phyloP scores from a whole-genome alignment of 371 early-diverging fungal species.

The Apophysomyces ossiformis region DNA sequence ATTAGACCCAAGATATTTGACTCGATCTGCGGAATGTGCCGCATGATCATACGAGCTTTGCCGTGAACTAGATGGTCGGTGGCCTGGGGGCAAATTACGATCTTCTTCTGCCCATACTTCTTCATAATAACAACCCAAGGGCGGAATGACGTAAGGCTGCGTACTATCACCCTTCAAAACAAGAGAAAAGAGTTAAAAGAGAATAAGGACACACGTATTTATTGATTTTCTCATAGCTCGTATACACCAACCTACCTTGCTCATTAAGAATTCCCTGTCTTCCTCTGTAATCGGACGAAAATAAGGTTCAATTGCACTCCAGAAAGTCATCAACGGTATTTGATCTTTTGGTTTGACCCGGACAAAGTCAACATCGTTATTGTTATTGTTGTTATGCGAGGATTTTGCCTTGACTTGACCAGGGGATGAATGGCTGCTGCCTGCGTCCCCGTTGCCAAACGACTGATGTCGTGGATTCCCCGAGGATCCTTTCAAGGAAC shows the following conservation, averaged over 20 bases:
- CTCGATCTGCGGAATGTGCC: neutral
- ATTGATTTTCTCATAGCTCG: neutral
- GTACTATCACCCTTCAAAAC: slow-evolving; percentile 60
- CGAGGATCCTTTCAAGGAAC: neutral
- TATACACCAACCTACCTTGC: slow-evolving; percentile 32
- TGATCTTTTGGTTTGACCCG: slow-evolving; percentile 65
- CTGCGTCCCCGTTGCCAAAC: neutral
- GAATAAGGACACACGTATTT: neutral
- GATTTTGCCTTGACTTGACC: slow-evolving; percentile 3
- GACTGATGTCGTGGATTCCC: neutral
- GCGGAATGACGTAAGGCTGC: slow-evolving; percentile 75
- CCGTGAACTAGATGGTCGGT: neutral
- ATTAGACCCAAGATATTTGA: slow-evolving; percentile 8
- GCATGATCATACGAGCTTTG: slow-evolving; percentile 1
- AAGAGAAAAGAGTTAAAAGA: neutral
- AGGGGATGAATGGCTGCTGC: neutral
- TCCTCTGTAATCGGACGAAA: slow-evolving; percentile 80
- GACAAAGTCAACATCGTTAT: slow-evolving; percentile 43
- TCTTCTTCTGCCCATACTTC: slow-evolving; percentile 90
- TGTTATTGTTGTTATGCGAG: neutral
- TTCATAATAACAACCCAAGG: slow-evolving; percentile 76
- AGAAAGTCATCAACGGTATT: slow-evolving; percentile 81
- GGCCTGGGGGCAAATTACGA: neutral
- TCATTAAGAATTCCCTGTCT: slow-evolving; percentile 72
- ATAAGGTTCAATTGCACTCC: slow-evolving; percentile 84